Base-by-base conservation (phyloP, 2,329 filamentous ascomycete genomes). In the Gnomoniopsis smithogilvyi region DNA sequence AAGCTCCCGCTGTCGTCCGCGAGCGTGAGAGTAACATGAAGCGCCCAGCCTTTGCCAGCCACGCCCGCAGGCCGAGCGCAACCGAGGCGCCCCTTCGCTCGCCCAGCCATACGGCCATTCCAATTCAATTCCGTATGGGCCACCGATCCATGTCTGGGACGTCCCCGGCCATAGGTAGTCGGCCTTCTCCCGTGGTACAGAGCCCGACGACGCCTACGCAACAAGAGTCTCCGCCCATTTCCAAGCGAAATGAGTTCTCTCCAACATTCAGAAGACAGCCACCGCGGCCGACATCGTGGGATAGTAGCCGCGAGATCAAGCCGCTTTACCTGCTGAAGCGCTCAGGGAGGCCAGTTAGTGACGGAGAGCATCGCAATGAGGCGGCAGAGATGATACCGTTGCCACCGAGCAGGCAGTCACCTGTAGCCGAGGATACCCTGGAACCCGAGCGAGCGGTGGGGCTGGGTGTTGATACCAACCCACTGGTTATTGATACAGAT, bases 241-340 rank as follows among this genome's bases (percentile, higher is more conserved):
- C 46, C 7, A 48, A 12, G 22, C 45, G 45, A 8, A 12, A 14
- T 8, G 45, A 47, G 19, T 47, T 47, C 45, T 47, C 45, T 11
- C 45, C 52, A 10, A 41, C 51, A 3, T 41, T 6, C 10, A 52
- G 43, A 24, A 62, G 51, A 41, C 51, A 52, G 30, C 54, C 46
- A 50, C 34, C 77, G 22, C 78, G 85, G 6, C 83, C 83, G 14
- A 84, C 76, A 14, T 87, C 83, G 0, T 87, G 84, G 84, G 84
- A 86, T 48, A 83, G 74, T 63, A 81, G 80, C 19, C 83, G 83
- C 56, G 91, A 95, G 68, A 88, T 93, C 67, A 87, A 90, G 65
- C 93, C 93, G 0, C 76, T 97, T 10, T 94, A 90, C 72, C 85
- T 96, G 22, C 84, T 96, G 7, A 90, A 96, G 71, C 86, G 76